A percentile compares a stretch with the other conserved stretches of the same genome.
phyloP scores from a whole-genome alignment of 441 rosid species.

The Adansonia gregorii region DNA sequence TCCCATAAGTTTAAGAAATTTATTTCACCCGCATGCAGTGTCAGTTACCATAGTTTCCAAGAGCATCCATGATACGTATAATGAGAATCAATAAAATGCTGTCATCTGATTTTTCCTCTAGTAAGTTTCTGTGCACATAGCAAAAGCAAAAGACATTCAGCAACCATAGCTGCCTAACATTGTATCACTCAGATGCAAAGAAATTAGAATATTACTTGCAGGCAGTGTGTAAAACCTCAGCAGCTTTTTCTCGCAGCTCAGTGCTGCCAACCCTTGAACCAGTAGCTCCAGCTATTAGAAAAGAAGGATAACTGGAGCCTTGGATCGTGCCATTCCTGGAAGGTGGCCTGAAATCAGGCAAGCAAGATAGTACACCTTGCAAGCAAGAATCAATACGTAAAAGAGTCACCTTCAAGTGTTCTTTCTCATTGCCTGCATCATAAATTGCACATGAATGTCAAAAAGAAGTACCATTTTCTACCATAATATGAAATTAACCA shows the following conservation, averaged over 20 bases:
- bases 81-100: conserved; percentile 91
- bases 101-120: conserved; percentile 97
- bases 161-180: conserved; percentile 21
- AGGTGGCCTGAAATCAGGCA: conserved; percentile 98
- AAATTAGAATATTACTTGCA: conserved; percentile 81
- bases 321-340: conserved; percentile 62
- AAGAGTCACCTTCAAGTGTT: conserved; percentile 98
- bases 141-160: conserved; percentile 36
- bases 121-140: conserved; percentile 65
- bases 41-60: conserved; percentile 91
- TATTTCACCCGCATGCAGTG: conserved; percentile 30
- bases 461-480: conserved; percentile 12
- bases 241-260: conserved; percentile 87
- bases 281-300: conserved; percentile 97
- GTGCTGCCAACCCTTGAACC: conserved; percentile 92
- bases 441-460: conserved; percentile 30
- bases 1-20: conserved; percentile 22
- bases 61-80: conserved; percentile 95
- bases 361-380: conserved; percentile 99
- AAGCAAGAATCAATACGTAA: conserved; percentile 94
- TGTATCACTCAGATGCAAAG: conserved; percentile 8
- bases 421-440: conserved; percentile 93
- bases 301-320: conserved; percentile 58
- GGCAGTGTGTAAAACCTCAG: conserved; percentile 75
- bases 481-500: neutral